Percentiles rank a stretch among this genome's conserved stretches.
Evolutionary conservation across 2,329 filamentous ascomycete species (phyloP).

Genomic region (Xylaria sp.): DNA sequence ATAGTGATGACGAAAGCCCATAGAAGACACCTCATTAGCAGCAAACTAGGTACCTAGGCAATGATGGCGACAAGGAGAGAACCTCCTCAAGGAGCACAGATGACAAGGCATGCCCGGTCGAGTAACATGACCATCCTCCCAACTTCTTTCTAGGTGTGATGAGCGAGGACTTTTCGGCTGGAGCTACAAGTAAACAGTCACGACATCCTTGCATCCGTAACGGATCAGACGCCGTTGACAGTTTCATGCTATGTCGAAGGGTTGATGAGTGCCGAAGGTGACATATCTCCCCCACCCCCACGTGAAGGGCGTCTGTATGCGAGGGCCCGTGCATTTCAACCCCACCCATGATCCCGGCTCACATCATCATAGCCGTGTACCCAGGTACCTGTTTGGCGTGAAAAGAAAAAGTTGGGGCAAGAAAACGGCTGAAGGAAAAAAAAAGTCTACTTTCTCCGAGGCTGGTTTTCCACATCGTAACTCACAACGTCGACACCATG

Average conservation of each 20-base stretch:
- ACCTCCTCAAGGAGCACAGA: neutral
- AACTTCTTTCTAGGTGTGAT: neutral
- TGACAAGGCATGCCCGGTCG: neutral
- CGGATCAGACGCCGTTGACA: neutral
- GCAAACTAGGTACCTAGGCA: no score
- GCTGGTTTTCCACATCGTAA: neutral
- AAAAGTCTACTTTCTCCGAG: slow-evolving; percentile 4
- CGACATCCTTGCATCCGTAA: neutral
- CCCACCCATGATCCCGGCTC: neutral
- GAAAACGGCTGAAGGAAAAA: slow-evolving; percentile 1
- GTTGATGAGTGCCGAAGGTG: neutral
- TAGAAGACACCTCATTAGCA: neutral
- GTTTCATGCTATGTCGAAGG: neutral
- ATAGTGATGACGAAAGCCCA: neutral
- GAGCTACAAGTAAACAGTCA: neutral
- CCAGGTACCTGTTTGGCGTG: no score
- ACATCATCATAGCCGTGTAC: neutral
- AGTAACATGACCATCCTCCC: neutral
- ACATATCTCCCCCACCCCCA: neutral
- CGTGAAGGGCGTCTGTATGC: no score
- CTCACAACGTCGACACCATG: slow-evolving; percentile 8
- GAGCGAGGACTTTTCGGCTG: no score
- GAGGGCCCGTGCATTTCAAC: neutral
- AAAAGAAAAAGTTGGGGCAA: slow-evolving; percentile 2
- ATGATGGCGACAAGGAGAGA: no score